Base-by-base conservation (phyloP, 2,329 filamentous ascomycete genomes). In the Trichoderma koningiopsis region DNA sequence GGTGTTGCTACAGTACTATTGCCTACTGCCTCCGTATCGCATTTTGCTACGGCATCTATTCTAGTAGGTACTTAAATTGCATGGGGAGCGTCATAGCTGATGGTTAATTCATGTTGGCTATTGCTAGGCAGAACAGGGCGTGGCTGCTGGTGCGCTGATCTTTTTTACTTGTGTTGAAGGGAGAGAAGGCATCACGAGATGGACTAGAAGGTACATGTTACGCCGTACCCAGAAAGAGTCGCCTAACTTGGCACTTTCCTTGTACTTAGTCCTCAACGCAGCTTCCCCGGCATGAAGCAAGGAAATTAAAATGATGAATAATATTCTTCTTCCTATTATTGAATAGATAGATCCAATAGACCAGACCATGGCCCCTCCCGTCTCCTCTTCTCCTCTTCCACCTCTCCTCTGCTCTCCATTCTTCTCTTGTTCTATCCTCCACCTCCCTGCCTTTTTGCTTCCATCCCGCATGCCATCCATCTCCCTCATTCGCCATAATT, bases 401-500 rank as follows among this genome's bases (percentile, higher is more conserved):
- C 11, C 10, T 49, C 43, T 4, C 19, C 47, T 19, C 43, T 37
- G 37, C 43, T 53, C 49, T 13, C 24, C 27, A 11, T 31, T 56
- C 27, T 29, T 55, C 29, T 24, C 49, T 22, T 22, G 22, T 43
- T 31, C 47, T 49, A 53, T 24, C 27, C 52, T 40, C 37, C 35
- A 22, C 29, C 52, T 47, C 55, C 29, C 55, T 53, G n/a, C 47
- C 8, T 29, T 19, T 56, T 33, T 8, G 10, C 55, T 33, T 33
- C 52, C 55, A n/a, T 57, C 33, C n/a, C 40, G 27, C 16, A 29
- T 52, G 40, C 64, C 22, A 22, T 19, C 27, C 53, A 29, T 43
- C 37, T 35, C 29, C 35, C 55, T 47, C 64, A 67, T 67, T 67
- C 55, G 64, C 55, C 40, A 59, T 67, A 27, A 67, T 58, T 67